Percentiles rank a stretch among this genome's conserved stretches.
phyloP scores from a whole-genome alignment of 2,329 filamentous ascomycete species.

The Ascosphaera apis region DNA sequence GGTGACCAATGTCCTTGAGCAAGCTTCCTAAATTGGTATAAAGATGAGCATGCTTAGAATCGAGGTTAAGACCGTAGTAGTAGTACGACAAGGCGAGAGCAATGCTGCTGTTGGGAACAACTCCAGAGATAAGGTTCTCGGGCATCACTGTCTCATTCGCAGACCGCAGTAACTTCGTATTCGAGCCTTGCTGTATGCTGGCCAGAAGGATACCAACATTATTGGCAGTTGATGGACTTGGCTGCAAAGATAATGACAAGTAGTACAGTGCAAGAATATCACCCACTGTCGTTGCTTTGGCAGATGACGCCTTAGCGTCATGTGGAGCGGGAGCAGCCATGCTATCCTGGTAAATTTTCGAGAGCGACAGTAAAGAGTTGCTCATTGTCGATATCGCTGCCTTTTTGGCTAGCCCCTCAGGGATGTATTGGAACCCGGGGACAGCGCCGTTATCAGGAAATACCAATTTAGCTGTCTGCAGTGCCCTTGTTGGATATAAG shows the following conservation, averaged over 20 bases:
- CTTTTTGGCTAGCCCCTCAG: slow-evolving; percentile 46
- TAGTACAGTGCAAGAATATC: slow-evolving; percentile 94
- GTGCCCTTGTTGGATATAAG: slow-evolving; percentile 59
- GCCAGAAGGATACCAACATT: slow-evolving; percentile 96
- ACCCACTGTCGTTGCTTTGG: slow-evolving; percentile 48
- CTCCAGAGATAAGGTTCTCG: slow-evolving; percentile 40
- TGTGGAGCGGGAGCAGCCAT: slow-evolving; percentile 48
- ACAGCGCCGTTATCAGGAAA: slow-evolving; percentile 56
- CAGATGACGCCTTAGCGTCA: slow-evolving; percentile 18
- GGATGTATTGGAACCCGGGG: slow-evolving; percentile 53
- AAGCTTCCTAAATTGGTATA: slow-evolving; percentile 93
- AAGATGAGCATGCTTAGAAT: slow-evolving; percentile 75
- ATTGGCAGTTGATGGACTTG: slow-evolving; percentile 91
- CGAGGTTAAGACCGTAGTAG: slow-evolving; percentile 73
- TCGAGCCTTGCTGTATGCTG: slow-evolving; percentile 53
- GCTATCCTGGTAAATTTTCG: slow-evolving; percentile 93
- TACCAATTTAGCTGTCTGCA: slow-evolving; percentile 59
- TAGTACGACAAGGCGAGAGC: slow-evolving; percentile 82
- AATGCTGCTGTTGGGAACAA: slow-evolving; percentile 66
- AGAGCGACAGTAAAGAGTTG: slow-evolving; percentile 79
- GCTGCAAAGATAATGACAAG: slow-evolving; percentile 75
- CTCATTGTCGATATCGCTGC: slow-evolving; percentile 82
- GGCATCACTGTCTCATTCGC: slow-evolving; percentile 19
- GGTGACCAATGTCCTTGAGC: slow-evolving; percentile 84
- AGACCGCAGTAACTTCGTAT: slow-evolving; percentile 16